phyloP scores from a whole-genome alignment of 768 basidiomycete genomes.

The Lyophyllum decastes region DNA sequence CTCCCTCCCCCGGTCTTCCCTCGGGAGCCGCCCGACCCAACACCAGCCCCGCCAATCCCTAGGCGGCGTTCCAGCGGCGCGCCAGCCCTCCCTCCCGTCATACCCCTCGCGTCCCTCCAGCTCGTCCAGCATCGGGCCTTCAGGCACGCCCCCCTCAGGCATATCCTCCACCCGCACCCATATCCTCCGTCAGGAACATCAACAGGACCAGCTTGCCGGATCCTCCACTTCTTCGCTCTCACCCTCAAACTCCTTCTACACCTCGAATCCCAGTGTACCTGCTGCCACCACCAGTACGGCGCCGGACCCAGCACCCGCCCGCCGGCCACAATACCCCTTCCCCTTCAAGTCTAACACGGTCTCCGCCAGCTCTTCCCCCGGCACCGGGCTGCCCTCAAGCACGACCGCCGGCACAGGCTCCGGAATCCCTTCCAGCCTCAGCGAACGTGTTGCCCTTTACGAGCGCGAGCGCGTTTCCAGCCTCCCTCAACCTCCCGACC shows the following conservation, averaged over 20 bases:
- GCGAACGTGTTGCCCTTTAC: constrained; percentile 8
- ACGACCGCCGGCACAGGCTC: not conserved
- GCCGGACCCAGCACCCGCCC: constrained; percentile 1
- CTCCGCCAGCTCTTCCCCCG: constrained; percentile 11
- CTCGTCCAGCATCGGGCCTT: not conserved
- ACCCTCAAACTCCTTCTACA: constrained; percentile 20
- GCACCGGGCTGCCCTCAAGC: constrained; percentile 5
- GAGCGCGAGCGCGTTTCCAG: constrained; percentile 15
- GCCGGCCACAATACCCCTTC: constrained; percentile 19
- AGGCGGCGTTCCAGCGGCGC: not conserved
- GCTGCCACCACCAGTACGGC: not conserved
- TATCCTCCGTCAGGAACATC: constrained; percentile 11
- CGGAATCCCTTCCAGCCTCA: constrained; percentile 9
- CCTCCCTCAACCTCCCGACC: not conserved
- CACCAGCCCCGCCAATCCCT: constrained; percentile 8
- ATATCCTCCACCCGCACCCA: constrained; percentile 13
- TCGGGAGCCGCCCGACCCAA: constrained; percentile 2
- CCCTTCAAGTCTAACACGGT: constrained; percentile 34
- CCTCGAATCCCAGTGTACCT: not conserved
- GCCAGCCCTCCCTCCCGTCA: not conserved
- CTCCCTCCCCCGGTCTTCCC: constrained; percentile 9
- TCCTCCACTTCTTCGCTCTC: constrained; percentile 19
- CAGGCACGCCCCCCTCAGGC: constrained; percentile 4
- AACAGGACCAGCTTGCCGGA: constrained; percentile 1
- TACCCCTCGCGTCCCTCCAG: not conserved